These are phyloP conservation scores for Priceomyces carsonii DNA, from an alignment of 805 yeast genomes.

Conservation along the genomic window DNA sequence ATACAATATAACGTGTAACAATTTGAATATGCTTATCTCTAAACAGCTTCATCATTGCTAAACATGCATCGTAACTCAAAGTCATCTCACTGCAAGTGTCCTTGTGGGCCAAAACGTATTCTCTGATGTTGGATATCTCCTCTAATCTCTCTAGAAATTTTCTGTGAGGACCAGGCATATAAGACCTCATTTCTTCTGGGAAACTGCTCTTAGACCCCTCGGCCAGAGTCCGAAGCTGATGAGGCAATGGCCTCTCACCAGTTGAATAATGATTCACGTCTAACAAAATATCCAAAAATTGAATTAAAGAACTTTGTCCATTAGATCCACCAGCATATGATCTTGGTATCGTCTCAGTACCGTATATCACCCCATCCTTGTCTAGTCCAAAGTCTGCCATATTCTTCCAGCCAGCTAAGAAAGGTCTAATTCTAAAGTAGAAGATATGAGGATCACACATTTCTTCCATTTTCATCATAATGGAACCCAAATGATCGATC, in stretches of 20 bases:
- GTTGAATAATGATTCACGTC: slow-evolving; percentile 79
- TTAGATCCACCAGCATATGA: slow-evolving; percentile 86
- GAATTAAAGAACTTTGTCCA: slow-evolving; percentile 90
- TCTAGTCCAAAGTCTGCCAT: slow-evolving; percentile 82
- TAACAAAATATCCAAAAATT: slow-evolving; percentile 76
- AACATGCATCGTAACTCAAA: slow-evolving; percentile 81
- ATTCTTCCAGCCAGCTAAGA: slow-evolving; percentile 90
- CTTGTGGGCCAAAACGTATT: slow-evolving; percentile 53
- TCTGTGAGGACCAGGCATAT: slow-evolving; percentile 89
- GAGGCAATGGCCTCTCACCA: slow-evolving; percentile 50
- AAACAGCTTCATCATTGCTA: slow-evolving; percentile 84
- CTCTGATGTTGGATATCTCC: slow-evolving; percentile 58
- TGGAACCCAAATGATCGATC: slow-evolving; percentile 71
- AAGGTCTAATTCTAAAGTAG: slow-evolving; percentile 84
- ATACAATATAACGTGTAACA: slow-evolving; percentile 80
- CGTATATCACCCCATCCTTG: slow-evolving; percentile 73
- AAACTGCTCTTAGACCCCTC: slow-evolving; percentile 42
- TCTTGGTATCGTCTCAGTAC: slow-evolving; percentile 57
- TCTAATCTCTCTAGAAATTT: slow-evolving; percentile 67
- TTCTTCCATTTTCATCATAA: slow-evolving; percentile 82
- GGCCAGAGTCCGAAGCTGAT: slow-evolving; percentile 7
- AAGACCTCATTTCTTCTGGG: slow-evolving; percentile 79
- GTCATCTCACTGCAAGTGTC: slow-evolving; percentile 53
- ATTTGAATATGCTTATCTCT: slow-evolving; percentile 93
- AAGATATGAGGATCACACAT: slow-evolving; percentile 94